phyloP scores from a whole-genome alignment of 2,329 filamentous ascomycete species.

The Fonsecaea pedrosoi region DNA sequence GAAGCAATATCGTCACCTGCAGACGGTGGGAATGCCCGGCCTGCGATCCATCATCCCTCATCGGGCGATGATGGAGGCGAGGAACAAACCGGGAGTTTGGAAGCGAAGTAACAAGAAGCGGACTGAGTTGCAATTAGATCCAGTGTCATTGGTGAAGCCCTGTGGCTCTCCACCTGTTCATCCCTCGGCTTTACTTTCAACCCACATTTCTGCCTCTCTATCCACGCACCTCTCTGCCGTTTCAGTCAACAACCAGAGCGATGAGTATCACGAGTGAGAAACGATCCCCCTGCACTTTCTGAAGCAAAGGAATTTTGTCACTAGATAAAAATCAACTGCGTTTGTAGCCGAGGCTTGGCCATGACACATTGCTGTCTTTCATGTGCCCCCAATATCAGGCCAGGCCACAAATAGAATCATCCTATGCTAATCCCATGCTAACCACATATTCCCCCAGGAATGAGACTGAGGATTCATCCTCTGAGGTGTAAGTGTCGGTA shows the following conservation, averaged over 20 bases:
- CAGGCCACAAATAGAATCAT: not conserved
- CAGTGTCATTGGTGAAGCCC: not conserved
- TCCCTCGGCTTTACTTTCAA: slow-evolving; percentile 2
- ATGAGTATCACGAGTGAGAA: not conserved
- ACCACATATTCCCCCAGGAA: not conserved
- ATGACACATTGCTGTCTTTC: not conserved
- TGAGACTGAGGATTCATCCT: not conserved
- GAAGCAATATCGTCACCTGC: slow-evolving; percentile 17
- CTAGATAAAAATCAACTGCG: not conserved
- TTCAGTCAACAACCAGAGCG: not conserved
- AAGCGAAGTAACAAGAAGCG: slow-evolving; percentile 11
- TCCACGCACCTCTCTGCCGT: not conserved
- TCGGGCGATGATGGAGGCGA: slow-evolving; percentile 18
- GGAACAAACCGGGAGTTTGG: slow-evolving; percentile 28
- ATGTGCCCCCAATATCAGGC: not conserved
- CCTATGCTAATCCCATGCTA: not conserved
- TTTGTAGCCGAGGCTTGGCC: not conserved
- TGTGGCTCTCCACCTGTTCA: not conserved
- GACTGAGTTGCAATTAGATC: not conserved
- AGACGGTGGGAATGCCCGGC: not conserved
- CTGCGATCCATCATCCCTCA: not conserved
- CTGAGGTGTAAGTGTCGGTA: not conserved
- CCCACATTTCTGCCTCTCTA: not conserved
- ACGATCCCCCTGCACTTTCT: not conserved
- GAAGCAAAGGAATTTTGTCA: not conserved